These are phyloP conservation scores for Gamsiella multidivaricata DNA, from an alignment of 192 early-diverging fungal species.

Conservation along the genomic window DNA sequence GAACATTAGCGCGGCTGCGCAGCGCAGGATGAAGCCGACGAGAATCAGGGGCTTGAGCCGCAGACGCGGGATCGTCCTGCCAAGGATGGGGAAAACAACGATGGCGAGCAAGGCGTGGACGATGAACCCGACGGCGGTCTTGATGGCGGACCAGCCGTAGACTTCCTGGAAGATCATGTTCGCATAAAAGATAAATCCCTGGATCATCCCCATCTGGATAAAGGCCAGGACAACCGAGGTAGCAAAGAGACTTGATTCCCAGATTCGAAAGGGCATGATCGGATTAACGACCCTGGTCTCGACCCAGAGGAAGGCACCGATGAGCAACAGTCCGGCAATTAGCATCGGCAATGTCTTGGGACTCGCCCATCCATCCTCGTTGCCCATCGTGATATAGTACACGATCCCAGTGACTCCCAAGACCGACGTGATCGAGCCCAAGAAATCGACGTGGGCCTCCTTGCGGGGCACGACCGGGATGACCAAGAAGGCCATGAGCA, in stretches of 20 bases:
- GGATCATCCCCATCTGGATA: conserved; percentile 41
- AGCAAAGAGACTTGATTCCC: conserved; percentile 53
- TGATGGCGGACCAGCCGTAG: conserved; percentile 47
- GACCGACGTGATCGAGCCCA: conserved; percentile 32
- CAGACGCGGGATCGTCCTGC: conserved; percentile 44
- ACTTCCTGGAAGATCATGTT: conserved; percentile 62
- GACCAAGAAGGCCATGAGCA: conserved; percentile 18
- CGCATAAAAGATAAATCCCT: conserved; percentile 50
- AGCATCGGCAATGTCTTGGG: conserved; percentile 43
- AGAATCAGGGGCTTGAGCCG: conserved; percentile 36
- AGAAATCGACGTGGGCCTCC: conserved; percentile 37
- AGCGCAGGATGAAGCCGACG: conserved; percentile 17
- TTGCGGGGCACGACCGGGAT: conserved; percentile 29
- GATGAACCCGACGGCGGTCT: conserved; percentile 59
- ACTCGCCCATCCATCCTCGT: conserved; percentile 48
- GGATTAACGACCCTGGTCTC: conserved; percentile 42
- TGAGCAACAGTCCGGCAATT: conserved; percentile 18
- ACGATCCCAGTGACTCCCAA: conserved; percentile 44
- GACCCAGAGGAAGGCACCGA: conserved; percentile 43
- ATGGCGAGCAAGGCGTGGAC: conserved; percentile 54
- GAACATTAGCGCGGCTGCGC: conserved; percentile 32
- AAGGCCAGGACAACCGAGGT: conserved; percentile 55
- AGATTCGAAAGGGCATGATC: conserved; percentile 56
- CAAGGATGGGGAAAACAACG: conserved; percentile 48
- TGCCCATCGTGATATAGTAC: conserved; percentile 43